phyloP scores from a whole-genome alignment of 305 asterid genomes.

The Fraxinus paxiana region DNA sequence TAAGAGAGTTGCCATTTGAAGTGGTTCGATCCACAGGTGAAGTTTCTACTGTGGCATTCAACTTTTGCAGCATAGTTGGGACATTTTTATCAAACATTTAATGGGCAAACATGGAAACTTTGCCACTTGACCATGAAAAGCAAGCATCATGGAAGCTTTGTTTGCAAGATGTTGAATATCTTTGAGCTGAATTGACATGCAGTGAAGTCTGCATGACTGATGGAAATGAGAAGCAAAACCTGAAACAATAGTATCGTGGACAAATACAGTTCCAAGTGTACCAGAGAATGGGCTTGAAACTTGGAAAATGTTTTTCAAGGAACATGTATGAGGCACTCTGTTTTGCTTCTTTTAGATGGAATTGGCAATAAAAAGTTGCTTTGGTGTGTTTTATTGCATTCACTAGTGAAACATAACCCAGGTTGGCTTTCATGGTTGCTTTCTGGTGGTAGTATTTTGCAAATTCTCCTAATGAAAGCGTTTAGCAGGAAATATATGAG shows the following conservation, averaged over 20 bases:
- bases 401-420: neutral
- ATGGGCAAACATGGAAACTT: neutral
- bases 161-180: neutral
- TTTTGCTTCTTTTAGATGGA: neutral
- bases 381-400: neutral
- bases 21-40: neutral
- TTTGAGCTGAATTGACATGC: neutral
- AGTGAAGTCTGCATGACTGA: constrained; percentile 2
- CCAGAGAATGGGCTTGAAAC: neutral
- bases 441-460: constrained; percentile 4
- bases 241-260: constrained; percentile 4
- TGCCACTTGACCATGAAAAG: constrained; percentile 8
- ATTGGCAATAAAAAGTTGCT: constrained; percentile 8
- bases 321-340: neutral
- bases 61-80: constrained; percentile 5
- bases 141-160: neutral
- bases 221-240: constrained; percentile 5
- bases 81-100: neutral
- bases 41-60: neutral
- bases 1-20: constrained; percentile 3
- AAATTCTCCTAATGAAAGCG: constrained; percentile 2
- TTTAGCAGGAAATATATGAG: constrained; percentile 1
- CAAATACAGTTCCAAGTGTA: neutral
- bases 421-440: constrained; percentile 1
- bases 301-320: neutral